Base-by-base conservation (phyloP, 768 basidiomycete species). In the Sistotremastrum suecicum region DNA sequence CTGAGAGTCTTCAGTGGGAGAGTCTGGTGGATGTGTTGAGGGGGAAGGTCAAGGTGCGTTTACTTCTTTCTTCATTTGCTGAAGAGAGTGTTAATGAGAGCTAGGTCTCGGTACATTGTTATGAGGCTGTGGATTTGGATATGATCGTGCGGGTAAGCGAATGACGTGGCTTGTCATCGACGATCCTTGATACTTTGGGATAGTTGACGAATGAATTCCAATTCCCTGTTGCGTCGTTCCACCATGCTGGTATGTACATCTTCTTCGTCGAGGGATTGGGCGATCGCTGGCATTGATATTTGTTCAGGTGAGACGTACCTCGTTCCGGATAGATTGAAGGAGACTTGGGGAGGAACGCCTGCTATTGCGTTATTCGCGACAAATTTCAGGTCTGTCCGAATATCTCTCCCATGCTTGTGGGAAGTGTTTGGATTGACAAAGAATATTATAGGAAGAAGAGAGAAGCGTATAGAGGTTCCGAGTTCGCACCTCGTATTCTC, bases 301-400 rank as follows among this genome's bases (percentile, higher is more conserved):
- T n/a, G n/a, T n/a, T n/a, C n/a, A n/a, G n/a, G 77, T 48, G 85
- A 90, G 54, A 80, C 86, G 0, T 91, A 83, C 55, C 73, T 90
- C 7, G 80, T 90, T 20, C 83, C 88, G 1, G 78, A 81, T 39
- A 58, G 83, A 4, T 63, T 94, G 50, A 85, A 82, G 60, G 68
- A 71, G 53, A 72, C 75, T 40, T 75, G 60, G 73, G 86, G 86
- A 1, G 72, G 71, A 7, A 65, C 77, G 10, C 87, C 88, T 0
- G 76, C 81, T 0, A 66, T 87, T 5, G 87, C 85, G 1, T 65
- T 92, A n/a, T 90, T 88, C 56, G 80, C 84, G 1, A 67, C 63
- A 33, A 67, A 69, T 48, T 66, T 66, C 44, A 54, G 65, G 66
- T 66, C 43, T 31, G 50, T 47, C 10, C 37, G 28, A 35, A n/a